These are phyloP conservation scores for Fraxinus ornus DNA, from an alignment of 305 asterid genomes.

Conservation along the genomic window DNA sequence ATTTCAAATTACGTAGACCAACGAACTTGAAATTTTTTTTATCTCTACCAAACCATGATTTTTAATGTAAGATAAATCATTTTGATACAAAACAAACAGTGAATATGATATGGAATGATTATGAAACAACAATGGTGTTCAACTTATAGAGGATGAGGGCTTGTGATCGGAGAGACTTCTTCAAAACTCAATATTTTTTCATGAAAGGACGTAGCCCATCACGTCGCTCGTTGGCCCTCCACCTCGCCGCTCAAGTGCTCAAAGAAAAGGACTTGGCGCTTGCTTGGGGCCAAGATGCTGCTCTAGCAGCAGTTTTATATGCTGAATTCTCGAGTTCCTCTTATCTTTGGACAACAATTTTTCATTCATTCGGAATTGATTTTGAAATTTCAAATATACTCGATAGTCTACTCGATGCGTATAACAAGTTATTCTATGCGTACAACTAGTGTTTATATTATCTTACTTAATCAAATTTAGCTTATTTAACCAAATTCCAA, in stretches of 20 bases:
- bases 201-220: background rate
- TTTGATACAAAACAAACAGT: no score
- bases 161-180: no score
- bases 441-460: no score
- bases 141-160: no score
- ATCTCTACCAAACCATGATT: background rate
- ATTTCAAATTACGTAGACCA: background rate
- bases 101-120: background rate
- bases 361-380: background rate
- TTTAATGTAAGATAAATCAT: no score
- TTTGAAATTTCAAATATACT: background rate
- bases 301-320: background rate
- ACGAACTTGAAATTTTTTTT: background rate
- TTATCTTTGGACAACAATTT: background rate
- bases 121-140: no score
- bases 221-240: no score
- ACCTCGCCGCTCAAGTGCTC: no score
- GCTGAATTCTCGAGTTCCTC: no score
- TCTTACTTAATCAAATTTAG: no score
- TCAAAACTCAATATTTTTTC: background rate
- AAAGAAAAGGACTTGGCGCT: background rate
- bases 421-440: background rate
- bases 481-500: no score
- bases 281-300: background rate
- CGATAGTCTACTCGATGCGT: background rate